phyloP scores from a whole-genome alignment of 164 flowering plant genomes.

The Tinospora cordifolia region DNA sequence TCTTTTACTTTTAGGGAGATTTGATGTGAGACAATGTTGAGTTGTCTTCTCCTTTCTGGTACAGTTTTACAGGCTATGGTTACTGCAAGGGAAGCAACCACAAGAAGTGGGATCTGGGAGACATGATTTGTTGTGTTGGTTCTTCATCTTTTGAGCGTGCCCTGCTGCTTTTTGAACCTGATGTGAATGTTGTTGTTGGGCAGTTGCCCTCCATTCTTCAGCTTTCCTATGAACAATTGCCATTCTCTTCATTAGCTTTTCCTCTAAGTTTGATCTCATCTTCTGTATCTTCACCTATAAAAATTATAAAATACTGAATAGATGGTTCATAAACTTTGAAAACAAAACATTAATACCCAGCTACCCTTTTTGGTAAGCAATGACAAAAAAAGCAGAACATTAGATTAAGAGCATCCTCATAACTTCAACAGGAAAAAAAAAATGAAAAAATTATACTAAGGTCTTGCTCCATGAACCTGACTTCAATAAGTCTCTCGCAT shows the following conservation, averaged over 20 bases:
- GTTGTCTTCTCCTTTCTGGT: not conserved
- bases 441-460: not conserved
- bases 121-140: conserved; percentile 17
- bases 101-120: conserved; percentile 30
- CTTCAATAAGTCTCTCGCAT: too few species aligned
- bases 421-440: not conserved
- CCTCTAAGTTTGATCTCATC: conserved; percentile 82
- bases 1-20: not conserved
- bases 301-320: not conserved
- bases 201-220: conserved; percentile 70
- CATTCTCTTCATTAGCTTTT: conserved; percentile 88
- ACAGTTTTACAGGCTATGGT: conserved; percentile 11
- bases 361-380: not conserved
- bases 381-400: not conserved
- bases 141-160: conserved; percentile 41
- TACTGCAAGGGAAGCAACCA: conserved; percentile 44
- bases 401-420: not conserved
- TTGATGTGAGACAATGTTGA: too few species aligned
- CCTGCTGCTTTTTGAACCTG: conserved; percentile 42
- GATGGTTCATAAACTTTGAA: not conserved
- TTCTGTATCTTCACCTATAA: conserved; percentile 81
- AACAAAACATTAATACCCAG: not conserved
- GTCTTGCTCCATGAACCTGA: too few species aligned
- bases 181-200: conserved; percentile 60
- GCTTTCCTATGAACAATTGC: conserved; percentile 72